Base-by-base conservation (phyloP, 192 early-diverging fungal species). In the Kappamyces sp. region DNA sequence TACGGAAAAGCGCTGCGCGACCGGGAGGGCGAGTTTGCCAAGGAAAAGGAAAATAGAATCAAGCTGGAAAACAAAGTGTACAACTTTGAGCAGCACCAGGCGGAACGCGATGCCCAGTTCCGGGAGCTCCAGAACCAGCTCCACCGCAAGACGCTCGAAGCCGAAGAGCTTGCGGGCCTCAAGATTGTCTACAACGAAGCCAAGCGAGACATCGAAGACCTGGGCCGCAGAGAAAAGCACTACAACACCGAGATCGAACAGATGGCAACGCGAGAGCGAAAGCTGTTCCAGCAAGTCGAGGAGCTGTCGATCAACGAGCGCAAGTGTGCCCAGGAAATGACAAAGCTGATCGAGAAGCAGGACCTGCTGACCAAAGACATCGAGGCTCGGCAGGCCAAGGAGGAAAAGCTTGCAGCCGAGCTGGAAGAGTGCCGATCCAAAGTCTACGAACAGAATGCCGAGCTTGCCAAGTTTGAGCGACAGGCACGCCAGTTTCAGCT, bases 211-310 rank as follows among this genome's bases (percentile, higher is more conserved):
- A 13, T 68, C 5, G 70, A 71, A 4, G 54, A 68, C 37, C 60
- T 74, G n/a, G 9, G 37, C 7, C 32, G 60, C 39, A 61, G 72
- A 8, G 70, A 76, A 43, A 64, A 74, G 48, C 60, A 71, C 64
- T 66, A 66, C 35, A 36, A 70, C 9, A 51, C 42, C 5, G 78
- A 80, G 55, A 33, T 80, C 36, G 78, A 80, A 34, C 60, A 74
- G 40, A 51, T 50, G 2, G 43, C 55, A 1, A 10, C 3, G 2
- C 54, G 63, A 5, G 74, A 76, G 42, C 55, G 66, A 33, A 69
- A 74, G 58, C 50, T 74, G 32, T 65, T 57, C 36, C 34, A 31
- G 0, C 64, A 80, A 49, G 39, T 80, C 8, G 72, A 72, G 15
- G 74, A 74, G 4, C 51, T 72, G 2, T 60, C 73, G 6, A 59